Percentiles rank a stretch among this genome's conserved stretches.
These are phyloP conservation scores for Rhodotorula sphaerocarpa DNA, from an alignment of 768 basidiomycete genomes.

Conservation along the genomic window DNA sequence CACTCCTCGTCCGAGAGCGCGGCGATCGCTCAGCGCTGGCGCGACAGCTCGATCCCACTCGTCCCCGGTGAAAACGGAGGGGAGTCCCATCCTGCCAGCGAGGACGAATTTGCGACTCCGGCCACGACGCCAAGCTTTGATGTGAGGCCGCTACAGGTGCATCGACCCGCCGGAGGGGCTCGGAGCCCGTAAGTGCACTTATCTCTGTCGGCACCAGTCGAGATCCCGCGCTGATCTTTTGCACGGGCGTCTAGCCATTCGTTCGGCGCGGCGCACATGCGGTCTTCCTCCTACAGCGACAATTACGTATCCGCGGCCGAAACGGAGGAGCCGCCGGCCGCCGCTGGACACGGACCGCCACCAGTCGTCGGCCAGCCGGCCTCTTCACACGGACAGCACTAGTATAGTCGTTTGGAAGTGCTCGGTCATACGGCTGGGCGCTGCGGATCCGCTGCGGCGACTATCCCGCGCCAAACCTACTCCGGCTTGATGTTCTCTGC, in stretches of 20 bases:
- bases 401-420: too few species aligned
- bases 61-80: neutral
- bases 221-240: neutral
- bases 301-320: too few species aligned
- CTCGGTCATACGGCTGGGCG: too few species aligned
- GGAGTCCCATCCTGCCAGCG: neutral
- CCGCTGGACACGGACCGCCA: too few species aligned
- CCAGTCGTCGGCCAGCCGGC: too few species aligned
- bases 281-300: neutral
- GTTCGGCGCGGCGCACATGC: neutral
- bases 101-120: neutral
- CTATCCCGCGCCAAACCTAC: too few species aligned
- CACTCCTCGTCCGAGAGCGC: conserved; percentile 14
- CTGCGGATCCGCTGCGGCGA: too few species aligned
- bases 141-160: conserved; percentile 22
- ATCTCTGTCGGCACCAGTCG: neutral
- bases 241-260: neutral
- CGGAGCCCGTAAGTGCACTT: conserved; percentile 15
- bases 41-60: neutral
- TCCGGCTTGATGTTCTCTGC: too few species aligned
- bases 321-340: too few species aligned
- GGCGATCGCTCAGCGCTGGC: conserved; percentile 16
- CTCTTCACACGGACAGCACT: too few species aligned
- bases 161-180: conserved; percentile 2
- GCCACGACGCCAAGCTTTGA: conserved; percentile 18